These are phyloP conservation scores for Coniella lustricola DNA, from an alignment of 2,329 filamentous ascomycete genomes.

Conservation along the genomic window DNA sequence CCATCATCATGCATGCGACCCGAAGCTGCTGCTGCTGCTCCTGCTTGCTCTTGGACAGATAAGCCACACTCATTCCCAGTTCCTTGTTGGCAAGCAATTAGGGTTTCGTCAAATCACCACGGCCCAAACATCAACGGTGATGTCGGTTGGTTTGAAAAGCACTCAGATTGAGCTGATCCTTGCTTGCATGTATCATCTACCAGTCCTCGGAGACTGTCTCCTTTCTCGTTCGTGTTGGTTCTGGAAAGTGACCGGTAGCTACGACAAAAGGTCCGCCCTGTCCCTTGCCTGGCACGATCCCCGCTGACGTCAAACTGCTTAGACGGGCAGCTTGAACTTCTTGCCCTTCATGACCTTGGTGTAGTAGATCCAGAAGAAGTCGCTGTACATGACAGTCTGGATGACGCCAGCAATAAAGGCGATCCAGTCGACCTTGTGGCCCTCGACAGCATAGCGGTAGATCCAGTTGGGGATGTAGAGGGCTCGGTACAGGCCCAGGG, in stretches of 20 bases:
- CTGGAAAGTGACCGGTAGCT: background rate
- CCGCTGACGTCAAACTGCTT: constrained; percentile 25
- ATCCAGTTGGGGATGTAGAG: constrained; percentile 99
- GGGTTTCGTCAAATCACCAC: background rate
- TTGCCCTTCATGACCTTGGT: constrained; percentile 87
- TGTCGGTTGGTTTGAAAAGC: background rate
- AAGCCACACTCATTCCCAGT: background rate
- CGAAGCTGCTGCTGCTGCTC: background rate
- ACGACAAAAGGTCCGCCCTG: background rate
- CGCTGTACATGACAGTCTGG: constrained; percentile 92
- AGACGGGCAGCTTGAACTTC: constrained; percentile 82
- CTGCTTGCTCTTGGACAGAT: background rate
- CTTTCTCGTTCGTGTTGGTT: background rate
- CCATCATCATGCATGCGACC: constrained; percentile 16
- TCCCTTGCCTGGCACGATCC: background rate
- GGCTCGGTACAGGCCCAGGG: constrained; percentile 82
- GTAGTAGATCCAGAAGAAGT: constrained; percentile 99
- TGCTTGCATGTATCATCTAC: too few relatives aligned
- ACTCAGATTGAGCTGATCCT: background rate
- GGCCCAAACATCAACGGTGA: background rate
- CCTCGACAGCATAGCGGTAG: constrained; percentile 76
- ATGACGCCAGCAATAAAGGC: constrained; percentile 82
- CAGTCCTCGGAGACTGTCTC: background rate
- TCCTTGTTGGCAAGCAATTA: background rate
- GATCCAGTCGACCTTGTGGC: constrained; percentile 74